Evolutionary conservation across 768 basidiomycete genomes (phyloP), one percentile per base, ranked within the genome.

Genomic region (Rhizopogon vinicolor): DNA sequence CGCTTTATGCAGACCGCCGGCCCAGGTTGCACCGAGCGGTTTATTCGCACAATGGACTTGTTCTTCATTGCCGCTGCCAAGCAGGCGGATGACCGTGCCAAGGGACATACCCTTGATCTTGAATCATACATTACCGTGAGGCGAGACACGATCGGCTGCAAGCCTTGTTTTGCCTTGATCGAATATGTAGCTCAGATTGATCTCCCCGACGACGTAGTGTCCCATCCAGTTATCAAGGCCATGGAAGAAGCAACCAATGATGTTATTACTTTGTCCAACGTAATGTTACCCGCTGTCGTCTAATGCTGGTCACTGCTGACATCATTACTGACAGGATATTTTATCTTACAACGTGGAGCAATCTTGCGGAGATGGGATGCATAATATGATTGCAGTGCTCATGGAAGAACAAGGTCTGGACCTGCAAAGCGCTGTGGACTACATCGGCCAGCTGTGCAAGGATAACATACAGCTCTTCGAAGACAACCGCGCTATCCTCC

Each of bases 281-380:
- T 72, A 56, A 57, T 60, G 42, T 46, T 25, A 3, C 41, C 55
- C 14, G 53, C 46, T 67, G 7, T 29, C 41, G 40, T 51, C 6
- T 3, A 14, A n/a, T 16, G 19, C n/a, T 5, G 40, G 18, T 10
- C 42, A 60, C 14, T 25, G 48, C 33, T 49, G 8, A 49, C 14
- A 68, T 52, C 2, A 13, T 13, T 50, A 7, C 9, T 16, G 3
- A 3, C 1, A 87, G 87, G 87, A 89, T 58, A 83, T 89, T 37
- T 85, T 86, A 64, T 89, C 86, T 1, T 90, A 86, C 68, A 87
- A 89, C 57, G 80, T 82, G 43, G 88, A 89, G 63, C 87, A 89
- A 67, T 79, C 86, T 2, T 78, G 82, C 13, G 80, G 78, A 8
- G 84, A 87, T 58, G 31, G 9, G 7, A 83, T 82, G 16, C 83